phyloP scores from a whole-genome alignment of 352 stramenopile species.

The Blastocystis sp. region DNA sequence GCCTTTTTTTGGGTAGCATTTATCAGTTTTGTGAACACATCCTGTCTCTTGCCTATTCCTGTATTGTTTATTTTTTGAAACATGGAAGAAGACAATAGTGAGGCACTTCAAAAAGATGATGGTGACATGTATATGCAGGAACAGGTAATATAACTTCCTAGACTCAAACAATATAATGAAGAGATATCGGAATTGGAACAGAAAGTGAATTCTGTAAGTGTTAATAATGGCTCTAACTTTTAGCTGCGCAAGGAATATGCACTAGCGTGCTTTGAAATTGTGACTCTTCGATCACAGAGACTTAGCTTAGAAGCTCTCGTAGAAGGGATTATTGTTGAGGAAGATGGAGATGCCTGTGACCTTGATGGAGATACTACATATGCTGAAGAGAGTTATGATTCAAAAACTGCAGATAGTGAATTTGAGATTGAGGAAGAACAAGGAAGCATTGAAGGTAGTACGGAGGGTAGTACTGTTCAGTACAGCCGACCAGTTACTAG shows the following conservation, averaged over 20 bases:
- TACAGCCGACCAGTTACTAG: neutral
- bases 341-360: neutral
- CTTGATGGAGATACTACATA: neutral
- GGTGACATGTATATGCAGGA: neutral
- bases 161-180: too few relatives aligned
- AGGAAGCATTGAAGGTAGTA: neutral
- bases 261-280: neutral
- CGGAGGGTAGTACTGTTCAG: neutral
- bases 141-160: neutral
- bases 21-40: neutral
- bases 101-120: neutral
- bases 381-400: neutral
- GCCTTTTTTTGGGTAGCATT: too few relatives aligned
- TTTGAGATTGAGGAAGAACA: constrained; percentile 13
- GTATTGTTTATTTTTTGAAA: neutral
- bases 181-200: neutral
- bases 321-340: neutral
- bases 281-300: neutral
- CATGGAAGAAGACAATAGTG: neutral
- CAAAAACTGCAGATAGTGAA: constrained; percentile 14
- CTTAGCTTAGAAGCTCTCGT: neutral
- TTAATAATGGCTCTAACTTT: neutral
- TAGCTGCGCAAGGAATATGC: neutral
- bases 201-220: neutral
- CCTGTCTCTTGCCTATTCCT: neutral